Evolutionary conservation across 2,329 filamentous ascomycete species (phyloP), one percentile per base, ranked within the genome.

Genomic region (Botrytis byssoidea): DNA sequence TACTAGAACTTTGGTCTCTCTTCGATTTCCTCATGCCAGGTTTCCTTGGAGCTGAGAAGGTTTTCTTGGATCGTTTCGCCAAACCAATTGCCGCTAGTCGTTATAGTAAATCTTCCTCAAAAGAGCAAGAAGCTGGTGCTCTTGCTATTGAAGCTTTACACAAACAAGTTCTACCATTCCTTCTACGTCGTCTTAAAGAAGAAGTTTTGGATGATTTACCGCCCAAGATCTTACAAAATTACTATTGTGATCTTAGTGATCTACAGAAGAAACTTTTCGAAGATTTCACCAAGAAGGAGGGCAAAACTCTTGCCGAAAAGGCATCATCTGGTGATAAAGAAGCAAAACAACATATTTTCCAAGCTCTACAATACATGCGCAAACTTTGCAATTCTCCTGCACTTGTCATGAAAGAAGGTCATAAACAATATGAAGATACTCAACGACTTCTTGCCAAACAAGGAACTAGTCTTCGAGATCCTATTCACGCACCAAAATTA

Each of bases 1-100:
- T 99, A 3, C 84, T 99, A 67, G 95, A 99, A 81, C 86, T 99
- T 6, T 99, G 95, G 95, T 98, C 95, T 0, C 87, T 99, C 7
- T 99, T 99, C 81, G 96, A 99, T 83, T 99, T 99, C 84, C 86
- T 99, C 75, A 99, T 99, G 96, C 96, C 97, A 4, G 97, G 96
- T 3, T 99, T 99, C 85, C 86, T 99, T 12, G 96, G 96, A 46
- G 94, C 92, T 0, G 96, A 99, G 81, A 97, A 98, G 83, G 91
- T 96, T 69, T 93, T 98, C 83, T 92, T 98, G 80, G 97, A 97
- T 82, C 91, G 95, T 5, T 94, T 99, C 69, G 93, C 94, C 3
- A 97, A 97, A 83, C 92, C 91, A 0, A 94, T 98, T 69, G 92
- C 95, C 1, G 95, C 95, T 6, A 97, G 94, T 80, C 92, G 97